These are phyloP conservation scores for Piloderma croceum DNA, from an alignment of 768 basidiomycete species.

Conservation along the genomic window DNA sequence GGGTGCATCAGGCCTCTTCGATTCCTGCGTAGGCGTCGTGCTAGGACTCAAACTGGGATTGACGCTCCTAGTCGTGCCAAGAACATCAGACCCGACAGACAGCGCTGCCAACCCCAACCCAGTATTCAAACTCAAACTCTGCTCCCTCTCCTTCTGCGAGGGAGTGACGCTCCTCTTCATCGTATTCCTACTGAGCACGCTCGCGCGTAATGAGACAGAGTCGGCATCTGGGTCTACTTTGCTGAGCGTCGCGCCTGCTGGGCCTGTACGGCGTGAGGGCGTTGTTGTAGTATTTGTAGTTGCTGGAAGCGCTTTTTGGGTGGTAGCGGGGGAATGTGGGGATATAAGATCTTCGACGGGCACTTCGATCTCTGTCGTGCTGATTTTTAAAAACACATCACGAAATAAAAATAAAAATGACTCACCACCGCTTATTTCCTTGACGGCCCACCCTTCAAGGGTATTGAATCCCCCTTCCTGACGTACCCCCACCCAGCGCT, in stretches of 20 bases:
- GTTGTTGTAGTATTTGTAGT: constrained; percentile 4
- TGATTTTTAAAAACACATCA: not conserved
- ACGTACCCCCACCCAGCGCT: constrained; percentile 70
- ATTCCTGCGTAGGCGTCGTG: constrained; percentile 15
- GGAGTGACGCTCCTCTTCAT: no score
- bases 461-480: constrained; percentile 75
- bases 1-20: constrained; percentile 8
- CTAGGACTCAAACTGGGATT: constrained; percentile 22
- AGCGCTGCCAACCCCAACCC: no score
- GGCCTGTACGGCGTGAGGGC: no score
- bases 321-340: constrained; percentile 29
- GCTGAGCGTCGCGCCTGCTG: no score
- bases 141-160: no score
- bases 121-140: no score
- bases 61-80: no score
- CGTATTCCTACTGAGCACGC: no score
- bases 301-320: no score
- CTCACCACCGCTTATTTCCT: constrained; percentile 82
- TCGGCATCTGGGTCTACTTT: no score
- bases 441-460: constrained; percentile 82
- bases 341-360: constrained; percentile 66
- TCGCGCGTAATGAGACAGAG: no score
- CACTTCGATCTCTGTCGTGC: constrained; percentile 69
- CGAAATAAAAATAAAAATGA: constrained; percentile 10
- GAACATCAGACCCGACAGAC: no score